phyloP scores from a whole-genome alignment of 352 stramenopile genomes.

The Elongisporangium anandrum region DNA sequence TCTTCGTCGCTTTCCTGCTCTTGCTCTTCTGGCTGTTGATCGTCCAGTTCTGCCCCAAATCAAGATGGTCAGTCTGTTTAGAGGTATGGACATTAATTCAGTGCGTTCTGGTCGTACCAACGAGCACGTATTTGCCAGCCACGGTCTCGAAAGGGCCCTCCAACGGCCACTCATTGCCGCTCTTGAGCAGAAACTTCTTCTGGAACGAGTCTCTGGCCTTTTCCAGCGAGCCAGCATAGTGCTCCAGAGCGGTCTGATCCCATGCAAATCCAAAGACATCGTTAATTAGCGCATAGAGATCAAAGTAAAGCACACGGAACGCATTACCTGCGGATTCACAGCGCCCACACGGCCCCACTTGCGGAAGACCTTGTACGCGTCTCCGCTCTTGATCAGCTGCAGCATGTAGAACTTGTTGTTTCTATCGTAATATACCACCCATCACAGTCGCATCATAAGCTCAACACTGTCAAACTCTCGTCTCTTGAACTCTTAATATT shows the following conservation, averaged over 20 bases:
- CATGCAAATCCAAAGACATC: no score
- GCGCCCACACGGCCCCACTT: slow-evolving; percentile 69
- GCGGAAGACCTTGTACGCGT: slow-evolving; percentile 46
- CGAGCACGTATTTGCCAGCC: slow-evolving; percentile 56
- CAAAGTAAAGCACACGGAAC: no score
- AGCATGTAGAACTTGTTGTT: slow-evolving; percentile 83
- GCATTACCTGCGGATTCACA: slow-evolving; percentile 50
- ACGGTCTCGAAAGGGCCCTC: slow-evolving; percentile 35
- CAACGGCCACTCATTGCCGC: slow-evolving; percentile 61
- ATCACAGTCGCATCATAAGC: neutral
- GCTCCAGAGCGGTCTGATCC: slow-evolving; percentile 21
- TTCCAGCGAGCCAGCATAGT: slow-evolving; percentile 35
- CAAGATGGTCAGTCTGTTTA: neutral
- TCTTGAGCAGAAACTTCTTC: slow-evolving; percentile 65
- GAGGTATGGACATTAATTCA: neutral
- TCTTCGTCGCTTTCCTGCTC: slow-evolving; percentile 22
- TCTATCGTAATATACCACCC: no score
- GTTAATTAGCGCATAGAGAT: no score
- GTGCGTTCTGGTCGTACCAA: slow-evolving; percentile 31
- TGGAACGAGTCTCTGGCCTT: slow-evolving; percentile 49
- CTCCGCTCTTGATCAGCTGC: slow-evolving; percentile 50
- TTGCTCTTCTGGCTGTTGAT: slow-evolving; percentile 26
- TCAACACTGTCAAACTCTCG: slow-evolving; percentile 1
- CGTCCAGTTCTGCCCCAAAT: slow-evolving; percentile 10
- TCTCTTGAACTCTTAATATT: neutral